Base-by-base conservation (phyloP, 371 early-diverging fungal genomes). In the Rhizopus microsporus region DNA sequence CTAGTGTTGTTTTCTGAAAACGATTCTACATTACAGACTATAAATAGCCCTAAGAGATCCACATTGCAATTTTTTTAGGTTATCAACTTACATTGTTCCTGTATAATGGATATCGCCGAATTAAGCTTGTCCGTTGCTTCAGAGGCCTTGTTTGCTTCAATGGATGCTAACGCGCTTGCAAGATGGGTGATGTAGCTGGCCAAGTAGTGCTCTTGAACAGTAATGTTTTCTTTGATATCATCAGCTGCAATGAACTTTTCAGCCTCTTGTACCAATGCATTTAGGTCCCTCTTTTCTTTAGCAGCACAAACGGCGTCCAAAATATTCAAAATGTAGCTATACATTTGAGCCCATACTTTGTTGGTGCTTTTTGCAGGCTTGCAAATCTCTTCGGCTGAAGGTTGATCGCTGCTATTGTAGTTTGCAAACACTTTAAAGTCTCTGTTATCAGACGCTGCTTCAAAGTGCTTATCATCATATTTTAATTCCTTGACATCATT, bases 371-470 rank as follows among this genome's bases (percentile, higher is more conserved):
- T 16, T 0, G 74, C 62, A 29, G 81, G 71, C 7, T 78, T 78
- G 40, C 71, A 75, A 13, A 64, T 47, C 48, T 63, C 56, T 55
- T 83, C 78, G 9, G 70, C 69, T 12, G 74, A 67, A 1, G 71
- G 55, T 9, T 68, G 44, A 12, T 67, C 72, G 7, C 67, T 60
- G 3, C 77, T 60, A 57, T 77, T 80, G 63, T 76, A 87, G 61
- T 82, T 79, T 52, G 81, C 58, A 57, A 87, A 74, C 12, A 88
- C 82, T 29, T 71, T 81, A 10, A 75, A 78, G 45, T 88, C 88
- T 15, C 88, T 77, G 54, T 88, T 88, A 50, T 88, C 88, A 38
- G 78, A 82, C 40, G 70, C 65, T 16, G 51, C 50, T 39, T 63
- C 58, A 33, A 69, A 40, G 55, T 43, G 67, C 1, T 37, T 60